Conservation (phyloP, 805 yeast species). For the Cyberlindnera americana region DNA sequence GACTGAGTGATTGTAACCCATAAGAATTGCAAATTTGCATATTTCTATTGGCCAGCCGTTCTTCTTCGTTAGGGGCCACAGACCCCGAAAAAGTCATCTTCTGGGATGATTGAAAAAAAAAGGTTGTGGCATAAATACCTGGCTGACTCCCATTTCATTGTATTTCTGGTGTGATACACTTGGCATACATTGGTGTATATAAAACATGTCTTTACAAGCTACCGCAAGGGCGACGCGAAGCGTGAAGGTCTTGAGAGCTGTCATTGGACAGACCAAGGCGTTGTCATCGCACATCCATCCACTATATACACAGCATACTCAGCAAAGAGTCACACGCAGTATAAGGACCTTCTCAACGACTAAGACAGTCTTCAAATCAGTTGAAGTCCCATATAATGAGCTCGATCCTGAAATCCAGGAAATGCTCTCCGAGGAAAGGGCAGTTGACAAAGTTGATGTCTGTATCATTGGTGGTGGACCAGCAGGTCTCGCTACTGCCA, state of each 20-base stretch:
- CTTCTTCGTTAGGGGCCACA: conserved; percentile 4
- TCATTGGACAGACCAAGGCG: neutral
- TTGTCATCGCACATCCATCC: neutral
- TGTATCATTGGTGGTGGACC: conserved; percentile 98
- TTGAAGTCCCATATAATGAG: conserved; percentile 27
- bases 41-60: conserved; percentile 14
- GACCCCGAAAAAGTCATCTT: neutral
- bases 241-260: neutral
- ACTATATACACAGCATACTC: neutral
- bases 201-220: neutral
- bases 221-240: neutral
- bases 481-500: conserved; percentile 94
- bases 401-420: conserved; percentile 43
- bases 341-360: conserved; percentile 10
- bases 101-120: neutral
- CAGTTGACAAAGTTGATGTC: conserved; percentile 84
- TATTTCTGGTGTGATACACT: too few relatives aligned
- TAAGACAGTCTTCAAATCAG: conserved; percentile 10
- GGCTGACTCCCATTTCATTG: neutral
- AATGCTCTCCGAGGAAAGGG: conserved; percentile 60
- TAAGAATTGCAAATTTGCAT: conserved; percentile 15
- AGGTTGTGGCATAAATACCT: neutral
- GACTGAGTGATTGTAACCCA: too few relatives aligned
- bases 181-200: neutral
- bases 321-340: neutral